These are phyloP conservation scores for Psidium guajava DNA, from an alignment of 345 rosid species.

Conservation along the genomic window DNA sequence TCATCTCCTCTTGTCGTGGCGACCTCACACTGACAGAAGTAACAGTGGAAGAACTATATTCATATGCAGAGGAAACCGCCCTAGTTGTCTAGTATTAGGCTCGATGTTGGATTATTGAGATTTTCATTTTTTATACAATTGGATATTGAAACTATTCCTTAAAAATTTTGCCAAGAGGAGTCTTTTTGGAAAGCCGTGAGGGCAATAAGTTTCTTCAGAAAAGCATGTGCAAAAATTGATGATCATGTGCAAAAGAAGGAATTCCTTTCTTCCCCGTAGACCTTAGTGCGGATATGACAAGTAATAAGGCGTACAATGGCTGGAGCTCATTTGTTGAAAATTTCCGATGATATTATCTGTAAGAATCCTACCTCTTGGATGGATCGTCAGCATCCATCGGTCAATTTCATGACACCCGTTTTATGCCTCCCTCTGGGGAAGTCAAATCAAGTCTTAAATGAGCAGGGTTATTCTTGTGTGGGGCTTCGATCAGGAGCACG, in stretches of 20 bases:
- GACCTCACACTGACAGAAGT: not conserved
- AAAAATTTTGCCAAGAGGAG: not conserved
- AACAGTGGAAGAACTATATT: not conserved
- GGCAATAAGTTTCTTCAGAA: not conserved
- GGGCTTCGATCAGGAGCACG: too few relatives aligned
- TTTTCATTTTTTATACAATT: not conserved
- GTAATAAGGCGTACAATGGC: not conserved
- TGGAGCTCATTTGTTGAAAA: not conserved
- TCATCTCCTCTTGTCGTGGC: too few relatives aligned
- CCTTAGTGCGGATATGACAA: not conserved
- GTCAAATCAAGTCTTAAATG: not conserved
- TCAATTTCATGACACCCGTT: too few relatives aligned
- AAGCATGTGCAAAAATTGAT: not conserved
- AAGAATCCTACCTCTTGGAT: too few relatives aligned
- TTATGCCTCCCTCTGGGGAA: not conserved
- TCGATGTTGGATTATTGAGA: not conserved
- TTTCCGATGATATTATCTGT: not conserved
- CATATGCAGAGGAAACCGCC: not conserved
- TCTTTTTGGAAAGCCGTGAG: not conserved
- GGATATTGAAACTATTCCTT: not conserved
- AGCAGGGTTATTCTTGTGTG: too few relatives aligned
- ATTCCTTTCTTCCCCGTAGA: not conserved
- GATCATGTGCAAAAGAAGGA: not conserved
- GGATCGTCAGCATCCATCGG: too few relatives aligned
- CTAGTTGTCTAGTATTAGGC: not conserved